Conservation (phyloP, 306 rosid species). For the Geum urbanum region DNA sequence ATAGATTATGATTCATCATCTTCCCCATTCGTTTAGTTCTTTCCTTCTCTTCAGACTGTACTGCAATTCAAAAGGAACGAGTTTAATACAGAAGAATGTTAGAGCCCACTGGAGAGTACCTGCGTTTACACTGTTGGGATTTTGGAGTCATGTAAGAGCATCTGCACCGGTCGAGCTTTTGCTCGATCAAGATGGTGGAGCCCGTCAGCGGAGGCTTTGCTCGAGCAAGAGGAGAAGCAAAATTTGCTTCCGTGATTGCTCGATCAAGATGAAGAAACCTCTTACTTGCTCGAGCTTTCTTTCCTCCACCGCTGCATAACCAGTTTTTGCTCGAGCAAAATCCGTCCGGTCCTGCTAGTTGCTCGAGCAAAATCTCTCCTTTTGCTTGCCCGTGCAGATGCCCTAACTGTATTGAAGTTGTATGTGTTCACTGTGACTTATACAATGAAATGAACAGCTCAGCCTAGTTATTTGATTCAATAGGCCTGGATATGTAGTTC, state of each 20-base stretch:
- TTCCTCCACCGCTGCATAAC: too few species aligned
- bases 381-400: too few species aligned
- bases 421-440: slow-evolving; percentile 3
- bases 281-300: too few species aligned
- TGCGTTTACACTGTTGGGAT: neutral
- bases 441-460: slow-evolving; percentile 10
- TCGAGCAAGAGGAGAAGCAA: too few species aligned
- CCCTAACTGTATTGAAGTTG: neutral
- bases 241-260: too few species aligned
- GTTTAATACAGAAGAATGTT: neutral
- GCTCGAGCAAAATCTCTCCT: too few species aligned
- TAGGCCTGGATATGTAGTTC: neutral
- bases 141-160: neutral
- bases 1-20: slow-evolving; percentile 24
- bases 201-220: too few species aligned
- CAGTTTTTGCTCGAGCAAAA: too few species aligned
- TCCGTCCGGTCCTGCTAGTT: too few species aligned
- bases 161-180: too few species aligned
- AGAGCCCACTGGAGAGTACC: neutral
- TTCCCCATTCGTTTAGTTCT: neutral
- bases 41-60: slow-evolving; percentile 3
- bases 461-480: neutral
- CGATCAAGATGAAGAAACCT: too few species aligned
- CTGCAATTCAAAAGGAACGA: neutral
- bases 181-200: too few species aligned